Evolutionary conservation across 805 yeast species (phyloP).

Genomic region (Saturnispora saitoi): DNA sequence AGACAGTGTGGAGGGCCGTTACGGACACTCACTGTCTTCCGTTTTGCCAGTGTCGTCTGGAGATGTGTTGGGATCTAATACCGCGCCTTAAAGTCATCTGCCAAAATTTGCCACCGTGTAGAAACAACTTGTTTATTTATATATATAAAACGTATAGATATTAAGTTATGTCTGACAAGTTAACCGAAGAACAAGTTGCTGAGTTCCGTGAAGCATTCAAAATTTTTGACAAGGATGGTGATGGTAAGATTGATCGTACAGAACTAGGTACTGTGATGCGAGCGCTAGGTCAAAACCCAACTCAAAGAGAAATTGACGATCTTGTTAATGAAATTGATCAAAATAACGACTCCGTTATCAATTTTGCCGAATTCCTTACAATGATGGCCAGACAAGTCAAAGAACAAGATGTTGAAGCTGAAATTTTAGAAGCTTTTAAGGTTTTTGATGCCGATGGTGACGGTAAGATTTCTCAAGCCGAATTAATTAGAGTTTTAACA

Average conservation of each 20-base stretch:
- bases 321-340: slow-evolving; percentile 96
- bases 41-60: not conserved
- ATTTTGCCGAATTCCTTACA: slow-evolving; percentile 74
- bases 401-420: slow-evolving; percentile 96
- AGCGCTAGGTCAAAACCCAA: slow-evolving; percentile 95
- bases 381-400: slow-evolving; percentile 90
- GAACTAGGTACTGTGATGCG: slow-evolving; percentile 98
- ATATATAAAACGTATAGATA: not conserved
- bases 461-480: slow-evolving; percentile 94
- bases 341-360: slow-evolving; percentile 86
- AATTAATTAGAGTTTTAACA: slow-evolving; percentile 91
- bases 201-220: slow-evolving; percentile 98
- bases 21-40: not conserved
- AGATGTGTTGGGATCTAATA: not conserved
- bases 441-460: slow-evolving; percentile 96
- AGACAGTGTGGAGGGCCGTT: slow-evolving; percentile 1
- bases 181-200: slow-evolving; percentile 92
- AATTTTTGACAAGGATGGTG: slow-evolving; percentile 91
- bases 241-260: slow-evolving; percentile 91
- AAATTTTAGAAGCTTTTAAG: slow-evolving; percentile 93
- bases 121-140: not conserved
- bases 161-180: slow-evolving; percentile 55
- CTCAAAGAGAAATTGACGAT: slow-evolving; percentile 92
- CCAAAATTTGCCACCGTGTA: not conserved
- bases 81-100: not conserved